Conservation (phyloP, 163 green algal species). For the Scenedesmus sp. region DNA sequence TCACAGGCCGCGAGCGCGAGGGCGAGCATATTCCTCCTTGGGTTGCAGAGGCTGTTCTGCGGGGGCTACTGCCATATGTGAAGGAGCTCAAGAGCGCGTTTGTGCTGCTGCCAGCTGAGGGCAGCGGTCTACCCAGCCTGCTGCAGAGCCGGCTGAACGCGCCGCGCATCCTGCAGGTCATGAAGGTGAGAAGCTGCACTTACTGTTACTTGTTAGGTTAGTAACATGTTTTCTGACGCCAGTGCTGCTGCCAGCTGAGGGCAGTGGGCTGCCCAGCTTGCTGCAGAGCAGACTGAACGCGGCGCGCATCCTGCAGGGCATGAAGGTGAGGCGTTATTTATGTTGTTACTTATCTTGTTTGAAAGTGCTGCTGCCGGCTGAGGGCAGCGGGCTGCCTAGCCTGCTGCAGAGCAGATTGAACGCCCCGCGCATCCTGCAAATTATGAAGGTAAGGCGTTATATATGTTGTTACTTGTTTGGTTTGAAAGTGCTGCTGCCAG, state of each 20-base stretch:
- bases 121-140: constrained; percentile 79
- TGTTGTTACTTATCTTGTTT: background rate
- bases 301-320: constrained; percentile 87
- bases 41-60: constrained; percentile 81
- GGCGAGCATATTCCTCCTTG: constrained; percentile 69
- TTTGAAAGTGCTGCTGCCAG: too few relatives aligned
- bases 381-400: too few relatives aligned
- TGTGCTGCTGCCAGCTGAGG: constrained; percentile 76
- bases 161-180: constrained; percentile 87
- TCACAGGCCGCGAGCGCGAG: constrained; percentile 71
- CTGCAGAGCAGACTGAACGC: constrained; percentile 88
- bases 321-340: constrained; percentile 75
- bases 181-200: constrained; percentile 78
- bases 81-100: constrained; percentile 70
- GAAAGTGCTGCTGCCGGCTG: too few relatives aligned
- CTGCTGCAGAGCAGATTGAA: too few relatives aligned
- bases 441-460: too few relatives aligned
- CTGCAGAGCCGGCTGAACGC: constrained; percentile 88
- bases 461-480: too few relatives aligned
- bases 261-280: constrained; percentile 79
- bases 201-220: too few relatives aligned
- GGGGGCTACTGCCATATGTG: constrained; percentile 37
- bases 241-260: constrained; percentile 76
- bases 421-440: too few relatives aligned
- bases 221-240: background rate